Evolutionary conservation across 2,329 filamentous ascomycete species (phyloP).

Genomic region (Trichoderma polysporum): DNA sequence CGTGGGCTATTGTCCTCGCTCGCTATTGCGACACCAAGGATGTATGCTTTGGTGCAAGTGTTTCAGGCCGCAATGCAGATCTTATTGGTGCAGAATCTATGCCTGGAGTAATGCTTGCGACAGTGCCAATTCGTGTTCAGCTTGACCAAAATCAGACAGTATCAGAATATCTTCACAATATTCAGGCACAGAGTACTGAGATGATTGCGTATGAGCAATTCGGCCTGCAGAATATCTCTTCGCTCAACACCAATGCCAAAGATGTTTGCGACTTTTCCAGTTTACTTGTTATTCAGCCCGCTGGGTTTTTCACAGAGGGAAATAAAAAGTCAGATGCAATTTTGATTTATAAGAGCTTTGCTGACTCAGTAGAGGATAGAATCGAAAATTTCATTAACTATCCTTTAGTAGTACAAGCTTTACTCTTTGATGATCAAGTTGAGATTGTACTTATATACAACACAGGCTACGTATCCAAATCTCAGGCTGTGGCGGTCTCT

Average conservation of each 20-base stretch:
- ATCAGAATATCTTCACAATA: conserved; percentile 18
- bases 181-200: conserved; percentile 28
- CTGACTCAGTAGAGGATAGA: background rate
- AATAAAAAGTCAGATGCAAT: background rate
- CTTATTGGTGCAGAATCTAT: conserved; percentile 2
- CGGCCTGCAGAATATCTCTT: conserved; percentile 32
- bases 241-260: conserved; percentile 17
- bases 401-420: background rate
- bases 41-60: conserved; percentile 26
- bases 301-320: background rate
- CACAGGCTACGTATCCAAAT: background rate
- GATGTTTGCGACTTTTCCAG: conserved; percentile 18
- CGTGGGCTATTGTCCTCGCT: conserved; percentile 27
- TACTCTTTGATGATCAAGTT: background rate
- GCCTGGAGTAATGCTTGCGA: conserved; percentile 7
- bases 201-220: conserved; percentile 29
- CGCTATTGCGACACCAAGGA: conserved; percentile 15
- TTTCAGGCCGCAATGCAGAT: conserved; percentile 22
- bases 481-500: background rate
- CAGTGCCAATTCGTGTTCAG: conserved; percentile 9
- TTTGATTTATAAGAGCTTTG: background rate
- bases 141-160: conserved; percentile 1
- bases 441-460: conserved; percentile 16
- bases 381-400: conserved; percentile 15
- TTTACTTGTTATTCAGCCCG: conserved; percentile 21